phyloP scores from a whole-genome alignment of 225 moss, liverwort and hornwort genomes.

The Physcomitrium patens region DNA sequence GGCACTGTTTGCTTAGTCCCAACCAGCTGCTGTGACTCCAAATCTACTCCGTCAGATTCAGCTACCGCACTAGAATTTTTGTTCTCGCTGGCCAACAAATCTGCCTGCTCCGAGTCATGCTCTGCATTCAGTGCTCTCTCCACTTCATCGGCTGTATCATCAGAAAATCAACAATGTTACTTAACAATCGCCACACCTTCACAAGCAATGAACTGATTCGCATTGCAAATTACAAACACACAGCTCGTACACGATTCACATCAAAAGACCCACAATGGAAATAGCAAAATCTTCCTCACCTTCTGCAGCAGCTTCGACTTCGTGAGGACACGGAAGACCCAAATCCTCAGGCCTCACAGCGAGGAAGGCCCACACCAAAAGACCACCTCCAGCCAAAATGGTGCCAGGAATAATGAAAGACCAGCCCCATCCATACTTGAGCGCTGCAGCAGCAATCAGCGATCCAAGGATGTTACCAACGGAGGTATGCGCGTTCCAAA shows the following conservation, averaged over 20 bases:
- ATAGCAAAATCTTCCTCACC: conserved; percentile 9
- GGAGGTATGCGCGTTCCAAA: conserved; percentile 95
- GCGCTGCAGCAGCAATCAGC: conserved; percentile 63
- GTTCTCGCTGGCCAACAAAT: conserved; percentile 15
- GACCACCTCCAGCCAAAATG: conserved; percentile 59
- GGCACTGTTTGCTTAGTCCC: conserved; percentile 34
- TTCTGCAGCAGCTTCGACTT: conserved; percentile 44
- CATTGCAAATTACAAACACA: background rate
- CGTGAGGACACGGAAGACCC: conserved; percentile 47
- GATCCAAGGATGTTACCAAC: conserved; percentile 82
- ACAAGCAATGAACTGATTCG: no score
- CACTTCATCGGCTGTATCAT: background rate
- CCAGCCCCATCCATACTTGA: conserved; percentile 89
- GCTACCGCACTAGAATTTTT: conserved; percentile 10
- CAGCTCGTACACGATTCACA: no score
- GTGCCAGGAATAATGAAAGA: conserved; percentile 77
- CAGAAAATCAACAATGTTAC: background rate
- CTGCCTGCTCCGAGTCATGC: conserved; percentile 9
- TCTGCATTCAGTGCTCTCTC: conserved; percentile 1
- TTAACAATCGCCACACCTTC: background rate
- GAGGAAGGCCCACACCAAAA: conserved; percentile 71
- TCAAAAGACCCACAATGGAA: no score
- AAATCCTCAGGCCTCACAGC: conserved; percentile 77
- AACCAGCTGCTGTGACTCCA: conserved; percentile 41
- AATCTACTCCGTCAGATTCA: conserved; percentile 36